phyloP scores from a whole-genome alignment of 805 yeast species.

The baker's yeast (Saccharomyces cerevisiae) region DNA sequence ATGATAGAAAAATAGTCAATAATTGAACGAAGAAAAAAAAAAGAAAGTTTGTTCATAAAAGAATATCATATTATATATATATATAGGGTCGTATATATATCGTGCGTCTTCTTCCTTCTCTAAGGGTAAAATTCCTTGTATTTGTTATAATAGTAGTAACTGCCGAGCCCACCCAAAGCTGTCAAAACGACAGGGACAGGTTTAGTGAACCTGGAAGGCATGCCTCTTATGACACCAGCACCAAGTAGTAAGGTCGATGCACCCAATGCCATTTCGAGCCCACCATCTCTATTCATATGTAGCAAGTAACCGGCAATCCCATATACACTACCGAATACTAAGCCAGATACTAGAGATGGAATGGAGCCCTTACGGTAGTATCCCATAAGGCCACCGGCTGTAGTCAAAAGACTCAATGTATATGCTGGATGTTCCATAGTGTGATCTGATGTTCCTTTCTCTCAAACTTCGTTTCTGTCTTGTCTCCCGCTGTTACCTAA shows the following conservation, averaged over 20 bases:
- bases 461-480: neutral
- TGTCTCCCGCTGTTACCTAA: neutral
- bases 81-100: neutral
- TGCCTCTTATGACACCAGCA: slow-evolving; percentile 68
- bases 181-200: slow-evolving; percentile 69
- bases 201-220: slow-evolving; percentile 50
- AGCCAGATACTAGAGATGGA: slow-evolving; percentile 77
- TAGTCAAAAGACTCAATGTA: slow-evolving; percentile 60
- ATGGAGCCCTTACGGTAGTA: slow-evolving; percentile 60
- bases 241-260: slow-evolving; percentile 57
- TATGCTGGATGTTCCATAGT: slow-evolving; percentile 67
- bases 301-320: slow-evolving; percentile 72
- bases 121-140: slow-evolving; percentile 59
- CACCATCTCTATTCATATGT: slow-evolving; percentile 64
- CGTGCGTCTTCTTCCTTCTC: neutral
- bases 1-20: neutral
- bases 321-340: slow-evolving; percentile 48
- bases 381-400: slow-evolving; percentile 66
- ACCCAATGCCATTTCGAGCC: slow-evolving; percentile 71
- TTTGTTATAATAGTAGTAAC: slow-evolving; percentile 65
- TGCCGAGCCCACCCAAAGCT: slow-evolving; percentile 52
- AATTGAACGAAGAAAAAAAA: neutral
- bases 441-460: neutral
- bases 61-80: neutral
- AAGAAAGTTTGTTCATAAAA: neutral